Evolutionary conservation across 768 basidiomycete species (phyloP).

Genomic region (Myochromella boudieri): DNA sequence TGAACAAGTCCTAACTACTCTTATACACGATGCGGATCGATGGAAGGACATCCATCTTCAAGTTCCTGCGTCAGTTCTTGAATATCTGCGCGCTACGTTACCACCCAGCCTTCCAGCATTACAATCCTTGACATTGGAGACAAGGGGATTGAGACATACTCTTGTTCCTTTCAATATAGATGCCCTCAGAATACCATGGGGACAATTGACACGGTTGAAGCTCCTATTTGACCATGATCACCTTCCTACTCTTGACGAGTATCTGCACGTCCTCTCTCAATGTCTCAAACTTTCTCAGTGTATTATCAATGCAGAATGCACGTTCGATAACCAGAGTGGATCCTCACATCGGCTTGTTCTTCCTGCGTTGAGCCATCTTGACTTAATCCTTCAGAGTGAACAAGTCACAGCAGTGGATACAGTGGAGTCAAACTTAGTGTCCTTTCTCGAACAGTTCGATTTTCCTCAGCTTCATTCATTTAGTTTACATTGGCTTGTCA

Average conservation of each 20-base stretch:
- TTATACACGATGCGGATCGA: conserved; percentile 33
- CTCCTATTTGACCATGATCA: conserved; percentile 33
- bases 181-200: conserved; percentile 34
- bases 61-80: conserved; percentile 29
- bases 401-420: conserved; percentile 1
- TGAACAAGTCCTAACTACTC: conserved; percentile 24
- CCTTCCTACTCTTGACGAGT: conserved; percentile 35
- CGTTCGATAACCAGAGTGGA: conserved; percentile 14
- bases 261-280: conserved; percentile 31
- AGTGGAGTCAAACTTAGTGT: conserved; percentile 24
- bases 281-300: conserved; percentile 30
- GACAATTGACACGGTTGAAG: conserved; percentile 36
- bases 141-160: conserved; percentile 23
- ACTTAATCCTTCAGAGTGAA: conserved; percentile 28
- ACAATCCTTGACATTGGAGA: conserved; percentile 29
- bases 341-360: conserved; percentile 18
- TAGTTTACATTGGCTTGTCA: conserved; percentile 34
- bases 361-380: conserved; percentile 30
- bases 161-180: conserved; percentile 23
- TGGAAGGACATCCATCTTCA: conserved; percentile 36
- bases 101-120: conserved; percentile 27
- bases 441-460: conserved; percentile 31
- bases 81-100: conserved; percentile 21
- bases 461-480: conserved; percentile 30
- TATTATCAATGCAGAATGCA: conserved; percentile 32